These are phyloP conservation scores for Colletotrichum nymphaeae DNA, from an alignment of 2,329 filamentous ascomycete species.

Conservation along the genomic window DNA sequence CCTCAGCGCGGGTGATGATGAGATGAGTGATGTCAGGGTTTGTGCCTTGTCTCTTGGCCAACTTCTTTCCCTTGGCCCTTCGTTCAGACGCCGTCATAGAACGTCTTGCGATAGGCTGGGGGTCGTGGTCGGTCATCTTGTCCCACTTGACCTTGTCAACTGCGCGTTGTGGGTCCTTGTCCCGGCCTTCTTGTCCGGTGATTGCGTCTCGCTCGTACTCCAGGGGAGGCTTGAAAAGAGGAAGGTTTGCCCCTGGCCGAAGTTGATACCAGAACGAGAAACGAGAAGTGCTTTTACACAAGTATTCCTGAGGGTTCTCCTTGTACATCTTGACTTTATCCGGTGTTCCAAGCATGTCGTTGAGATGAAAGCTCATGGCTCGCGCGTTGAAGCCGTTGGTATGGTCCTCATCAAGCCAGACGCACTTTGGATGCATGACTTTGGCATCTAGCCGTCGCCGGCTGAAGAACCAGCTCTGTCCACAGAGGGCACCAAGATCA, in stretches of 20 bases:
- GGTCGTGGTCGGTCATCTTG: constrained; percentile 11
- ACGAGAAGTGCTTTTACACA: constrained; percentile 39
- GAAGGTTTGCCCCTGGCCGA: constrained; percentile 37
- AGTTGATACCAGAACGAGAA: constrained; percentile 37
- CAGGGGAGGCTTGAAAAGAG: constrained; percentile 41
- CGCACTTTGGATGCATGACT: constrained; percentile 37
- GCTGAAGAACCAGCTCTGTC: constrained; percentile 39
- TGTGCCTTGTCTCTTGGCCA: not conserved
- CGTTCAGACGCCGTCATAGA: not conserved
- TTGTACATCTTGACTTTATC: constrained; percentile 36
- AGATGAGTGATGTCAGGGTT: constrained; percentile 32
- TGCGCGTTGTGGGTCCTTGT: constrained; percentile 33
- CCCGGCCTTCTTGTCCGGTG: constrained; percentile 21
- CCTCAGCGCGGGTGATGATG: constrained; percentile 37
- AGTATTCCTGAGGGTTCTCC: constrained; percentile 24
- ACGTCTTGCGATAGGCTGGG: not conserved
- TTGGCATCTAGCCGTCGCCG: constrained; percentile 29
- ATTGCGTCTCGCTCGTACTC: constrained; percentile 37
- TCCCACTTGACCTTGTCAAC: constrained; percentile 34
- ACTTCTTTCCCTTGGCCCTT: not conserved
- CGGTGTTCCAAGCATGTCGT: constrained; percentile 34
- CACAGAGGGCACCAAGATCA: constrained; percentile 39
- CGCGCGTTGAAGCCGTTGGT: constrained; percentile 32
- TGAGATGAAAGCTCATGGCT: constrained; percentile 38
- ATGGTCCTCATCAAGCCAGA: constrained; percentile 38